Conservation (phyloP, 345 rosid species). For the Ailanthus altissimus region DNA sequence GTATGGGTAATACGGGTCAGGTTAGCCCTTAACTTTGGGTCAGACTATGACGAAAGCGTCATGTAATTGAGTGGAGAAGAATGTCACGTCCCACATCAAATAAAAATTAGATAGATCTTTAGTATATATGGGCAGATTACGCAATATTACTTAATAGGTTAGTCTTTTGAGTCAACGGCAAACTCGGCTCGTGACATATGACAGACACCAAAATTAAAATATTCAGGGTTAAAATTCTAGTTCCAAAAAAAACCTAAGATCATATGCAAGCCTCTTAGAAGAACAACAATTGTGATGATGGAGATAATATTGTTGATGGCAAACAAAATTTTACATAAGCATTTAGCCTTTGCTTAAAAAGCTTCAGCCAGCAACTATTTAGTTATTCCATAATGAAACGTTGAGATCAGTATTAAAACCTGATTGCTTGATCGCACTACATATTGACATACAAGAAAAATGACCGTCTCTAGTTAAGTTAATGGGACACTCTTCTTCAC, state of each 20-base stretch:
- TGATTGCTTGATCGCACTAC: not conserved
- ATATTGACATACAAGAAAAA: constrained; percentile 16
- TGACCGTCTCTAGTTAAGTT: not conserved
- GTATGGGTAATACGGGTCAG: no score
- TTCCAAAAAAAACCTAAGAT: not conserved
- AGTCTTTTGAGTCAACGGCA: no score
- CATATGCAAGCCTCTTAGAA: not conserved
- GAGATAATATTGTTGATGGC: no score
- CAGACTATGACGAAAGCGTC: no score
- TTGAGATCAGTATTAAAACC: not conserved
- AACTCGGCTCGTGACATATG: no score
- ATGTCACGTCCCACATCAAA: no score
- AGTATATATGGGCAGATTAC: no score
- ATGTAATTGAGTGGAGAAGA: no score
- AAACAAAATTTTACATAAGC: no score
- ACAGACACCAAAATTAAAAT: not conserved
- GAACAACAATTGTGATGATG: not conserved
- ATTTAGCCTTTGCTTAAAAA: not conserved
- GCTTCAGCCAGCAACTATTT: not conserved
- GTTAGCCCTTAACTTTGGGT: no score
- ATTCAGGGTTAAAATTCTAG: not conserved
- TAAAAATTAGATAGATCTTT: no score
- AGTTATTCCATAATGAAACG: not conserved
- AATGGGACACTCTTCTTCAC: not conserved
- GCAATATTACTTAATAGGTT: no score